phyloP scores from a whole-genome alignment of 441 rosid genomes.

The Jatropha multifida region DNA sequence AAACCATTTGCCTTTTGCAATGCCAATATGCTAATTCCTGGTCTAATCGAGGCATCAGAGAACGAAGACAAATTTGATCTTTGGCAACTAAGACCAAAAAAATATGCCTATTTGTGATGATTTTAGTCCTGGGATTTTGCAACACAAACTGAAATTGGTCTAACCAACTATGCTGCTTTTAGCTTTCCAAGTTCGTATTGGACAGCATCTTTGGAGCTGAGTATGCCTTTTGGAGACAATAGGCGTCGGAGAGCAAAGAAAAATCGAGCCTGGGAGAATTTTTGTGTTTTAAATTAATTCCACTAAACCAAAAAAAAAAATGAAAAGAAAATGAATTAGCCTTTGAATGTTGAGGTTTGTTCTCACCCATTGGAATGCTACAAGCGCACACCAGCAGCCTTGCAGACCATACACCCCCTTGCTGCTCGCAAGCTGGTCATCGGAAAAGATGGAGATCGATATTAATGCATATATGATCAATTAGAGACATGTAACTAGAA shows the following conservation, averaged over 20 bases:
- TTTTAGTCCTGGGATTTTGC: not conserved
- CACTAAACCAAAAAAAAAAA: constrained; percentile 4
- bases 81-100: not conserved
- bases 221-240: constrained; percentile 55
- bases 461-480: constrained; percentile 6
- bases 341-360: not conserved
- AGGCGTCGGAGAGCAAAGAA: constrained; percentile 63
- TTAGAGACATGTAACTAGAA: constrained; percentile 3
- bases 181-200: constrained; percentile 33
- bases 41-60: not conserved
- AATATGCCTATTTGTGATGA: not conserved
- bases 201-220: constrained; percentile 36
- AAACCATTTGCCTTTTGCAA: not conserved
- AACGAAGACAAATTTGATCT: not conserved
- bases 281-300: not conserved
- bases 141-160: constrained; percentile 55
- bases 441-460: constrained; percentile 19
- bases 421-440: constrained; percentile 34
- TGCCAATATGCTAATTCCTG: not conserved
- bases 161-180: constrained; percentile 36
- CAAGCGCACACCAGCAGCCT: constrained; percentile 70
- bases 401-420: constrained; percentile 42
- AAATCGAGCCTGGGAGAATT: constrained; percentile 59
- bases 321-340: constrained; percentile 16
- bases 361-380: constrained; percentile 82